Percentiles rank a stretch among this genome's conserved stretches.
Evolutionary conservation across 2,329 filamentous ascomycete genomes (phyloP).

Genomic region (Colletotrichum paranaense): DNA sequence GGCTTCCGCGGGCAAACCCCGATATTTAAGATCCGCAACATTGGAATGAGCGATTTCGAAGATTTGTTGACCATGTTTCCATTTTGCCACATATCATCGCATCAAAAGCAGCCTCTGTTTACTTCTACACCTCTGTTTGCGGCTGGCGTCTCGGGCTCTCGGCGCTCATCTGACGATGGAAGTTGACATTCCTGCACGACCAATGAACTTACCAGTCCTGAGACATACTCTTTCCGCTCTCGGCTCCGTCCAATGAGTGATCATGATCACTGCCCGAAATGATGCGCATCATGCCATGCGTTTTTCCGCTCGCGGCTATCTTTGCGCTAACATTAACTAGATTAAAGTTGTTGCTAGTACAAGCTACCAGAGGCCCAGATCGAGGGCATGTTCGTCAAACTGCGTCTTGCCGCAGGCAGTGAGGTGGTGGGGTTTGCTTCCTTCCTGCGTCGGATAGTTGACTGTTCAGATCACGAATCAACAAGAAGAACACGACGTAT

Average conservation of each 20-base stretch:
- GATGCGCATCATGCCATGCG: neutral
- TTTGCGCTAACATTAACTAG: neutral
- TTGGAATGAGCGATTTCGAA: neutral
- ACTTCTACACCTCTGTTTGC: neutral
- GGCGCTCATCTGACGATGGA: neutral
- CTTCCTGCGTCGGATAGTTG: no score
- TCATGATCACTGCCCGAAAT: neutral
- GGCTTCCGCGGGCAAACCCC: neutral
- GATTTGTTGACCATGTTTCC: neutral
- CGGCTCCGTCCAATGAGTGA: neutral
- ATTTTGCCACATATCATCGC: constrained; percentile 10
- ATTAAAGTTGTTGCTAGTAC: neutral
- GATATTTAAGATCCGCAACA: neutral
- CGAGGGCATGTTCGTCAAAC: neutral
- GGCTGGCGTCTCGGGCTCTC: neutral
- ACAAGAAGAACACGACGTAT: neutral
- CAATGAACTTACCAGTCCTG: neutral
- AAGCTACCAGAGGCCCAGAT: neutral
- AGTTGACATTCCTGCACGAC: constrained; percentile 9
- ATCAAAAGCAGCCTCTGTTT: neutral
- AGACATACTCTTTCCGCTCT: constrained; percentile 9
- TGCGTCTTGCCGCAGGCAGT: neutral
- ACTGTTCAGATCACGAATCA: neutral
- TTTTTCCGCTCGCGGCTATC: neutral
- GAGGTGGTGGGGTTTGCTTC: neutral